phyloP scores from a whole-genome alignment of 2,329 filamentous ascomycete species.

The Chrysoporthe austroafricana region DNA sequence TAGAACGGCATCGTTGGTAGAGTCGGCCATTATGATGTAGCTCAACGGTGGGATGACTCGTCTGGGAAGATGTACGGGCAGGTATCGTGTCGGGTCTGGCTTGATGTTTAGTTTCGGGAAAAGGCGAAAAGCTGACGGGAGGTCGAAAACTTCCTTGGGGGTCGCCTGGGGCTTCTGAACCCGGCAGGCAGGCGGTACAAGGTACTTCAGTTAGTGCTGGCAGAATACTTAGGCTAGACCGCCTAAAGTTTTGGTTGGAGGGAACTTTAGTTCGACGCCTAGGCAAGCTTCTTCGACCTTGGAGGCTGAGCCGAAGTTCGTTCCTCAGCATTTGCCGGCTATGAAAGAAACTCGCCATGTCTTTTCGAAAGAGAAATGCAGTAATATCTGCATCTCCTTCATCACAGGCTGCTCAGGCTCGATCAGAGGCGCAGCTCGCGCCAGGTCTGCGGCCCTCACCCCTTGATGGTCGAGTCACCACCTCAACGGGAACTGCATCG shows the following conservation, averaged over 20 bases:
- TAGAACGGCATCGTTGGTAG: conserved; percentile 83
- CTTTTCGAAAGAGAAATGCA: conserved; percentile 61
- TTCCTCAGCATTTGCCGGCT: background rate
- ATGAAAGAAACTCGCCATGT: conserved; percentile 46
- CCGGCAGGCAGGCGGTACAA: background rate
- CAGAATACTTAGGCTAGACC: conserved; percentile 11
- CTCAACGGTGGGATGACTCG: background rate
- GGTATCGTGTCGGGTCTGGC: conserved; percentile 11
- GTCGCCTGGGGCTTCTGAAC: background rate
- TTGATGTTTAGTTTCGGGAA: background rate
- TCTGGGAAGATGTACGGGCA: conserved; percentile 3
- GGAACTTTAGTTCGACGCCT: background rate
- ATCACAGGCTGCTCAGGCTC: conserved; percentile 34
- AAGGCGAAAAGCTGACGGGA: conserved; percentile 1
- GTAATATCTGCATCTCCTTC: conserved; percentile 49
- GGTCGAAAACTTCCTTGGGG: conserved; percentile 5
- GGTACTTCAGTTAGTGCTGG: background rate
- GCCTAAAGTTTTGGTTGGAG: conserved; percentile 29
- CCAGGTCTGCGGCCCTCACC: conserved; percentile 78
- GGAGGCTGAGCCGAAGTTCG: background rate
- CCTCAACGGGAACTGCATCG: conserved; percentile 86
- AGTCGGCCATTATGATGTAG: conserved; percentile 46
- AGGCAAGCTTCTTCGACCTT: background rate
- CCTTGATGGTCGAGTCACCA: conserved; percentile 83
- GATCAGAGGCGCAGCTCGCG: conserved; percentile 43